Evolutionary conservation across 2,329 filamentous ascomycete species (phyloP).

Genomic region (Claviceps sp.): DNA sequence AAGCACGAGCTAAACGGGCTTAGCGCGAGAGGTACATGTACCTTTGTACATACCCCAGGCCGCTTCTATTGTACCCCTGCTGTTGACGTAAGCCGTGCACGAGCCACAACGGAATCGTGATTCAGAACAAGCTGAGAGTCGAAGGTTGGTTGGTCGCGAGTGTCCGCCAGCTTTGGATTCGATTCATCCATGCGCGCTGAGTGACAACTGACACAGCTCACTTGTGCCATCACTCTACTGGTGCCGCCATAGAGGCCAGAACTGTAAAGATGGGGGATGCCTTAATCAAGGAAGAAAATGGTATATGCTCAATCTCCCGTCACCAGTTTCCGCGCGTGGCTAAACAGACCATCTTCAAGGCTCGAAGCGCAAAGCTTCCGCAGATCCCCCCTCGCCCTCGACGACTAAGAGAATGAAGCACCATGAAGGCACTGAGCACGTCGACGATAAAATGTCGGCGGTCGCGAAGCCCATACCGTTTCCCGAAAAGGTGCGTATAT

Average conservation of each 20-base stretch:
- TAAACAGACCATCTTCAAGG: slow-evolving; percentile 18
- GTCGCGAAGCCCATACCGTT: slow-evolving; percentile 61
- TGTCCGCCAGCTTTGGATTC: neutral
- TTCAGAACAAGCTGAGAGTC: too few species aligned
- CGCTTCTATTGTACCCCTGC: neutral
- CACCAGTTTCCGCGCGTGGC: neutral
- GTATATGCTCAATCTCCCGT: slow-evolving; percentile 11
- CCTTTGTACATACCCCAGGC: too few species aligned
- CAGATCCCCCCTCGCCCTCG: slow-evolving; percentile 48
- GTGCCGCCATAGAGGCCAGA: neutral
- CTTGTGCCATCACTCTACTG: neutral
- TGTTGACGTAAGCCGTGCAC: slow-evolving; percentile 20
- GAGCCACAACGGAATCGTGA: slow-evolving; percentile 4
- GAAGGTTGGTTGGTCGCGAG: neutral
- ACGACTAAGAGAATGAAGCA: slow-evolving; percentile 54
- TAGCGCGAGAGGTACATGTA: slow-evolving; percentile 13
- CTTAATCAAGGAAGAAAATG: slow-evolving; percentile 19
- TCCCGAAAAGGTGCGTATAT: slow-evolving; percentile 59
- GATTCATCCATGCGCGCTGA: neutral
- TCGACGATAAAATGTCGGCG: slow-evolving; percentile 30
- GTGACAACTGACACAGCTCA: neutral
- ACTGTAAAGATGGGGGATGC: slow-evolving; percentile 1
- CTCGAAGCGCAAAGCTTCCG: slow-evolving; percentile 60
- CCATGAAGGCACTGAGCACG: slow-evolving; percentile 15
- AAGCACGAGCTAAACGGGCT: slow-evolving; percentile 14